phyloP scores from a whole-genome alignment of 1,284 basidiomycete species.

The Trichosporon ovoides region DNA sequence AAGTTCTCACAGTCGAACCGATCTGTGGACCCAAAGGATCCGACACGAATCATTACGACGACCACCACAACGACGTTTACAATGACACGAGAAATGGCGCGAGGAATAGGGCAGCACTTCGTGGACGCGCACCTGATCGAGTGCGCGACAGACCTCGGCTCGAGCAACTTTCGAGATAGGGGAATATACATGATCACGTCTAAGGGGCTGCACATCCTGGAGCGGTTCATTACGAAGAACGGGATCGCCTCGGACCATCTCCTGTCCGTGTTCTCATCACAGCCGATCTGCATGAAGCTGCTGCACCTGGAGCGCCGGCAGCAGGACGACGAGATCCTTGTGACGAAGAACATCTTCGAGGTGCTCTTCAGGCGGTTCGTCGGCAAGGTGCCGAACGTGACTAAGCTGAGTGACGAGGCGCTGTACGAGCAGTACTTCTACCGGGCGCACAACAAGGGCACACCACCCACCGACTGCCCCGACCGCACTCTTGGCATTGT shows the following conservation, averaged over 20 bases:
- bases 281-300: slow-evolving; percentile 97
- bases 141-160: slow-evolving; percentile 86
- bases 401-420: slow-evolving; percentile 41
- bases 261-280: slow-evolving; percentile 79
- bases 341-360: slow-evolving; percentile 87
- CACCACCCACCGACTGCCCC: not conserved
- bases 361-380: slow-evolving; percentile 92
- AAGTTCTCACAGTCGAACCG: slow-evolving; percentile 99
- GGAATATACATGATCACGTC: slow-evolving; percentile 94
- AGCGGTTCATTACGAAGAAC: slow-evolving; percentile 98
- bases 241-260: slow-evolving; percentile 85
- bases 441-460: slow-evolving; percentile 34
- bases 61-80: slow-evolving; percentile 99
- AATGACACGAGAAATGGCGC: slow-evolving; percentile 99
- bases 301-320: slow-evolving; percentile 90
- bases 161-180: slow-evolving; percentile 90
- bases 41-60: slow-evolving; percentile 92
- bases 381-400: slow-evolving; percentile 75
- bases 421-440: slow-evolving; percentile 43
- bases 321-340: slow-evolving; percentile 94
- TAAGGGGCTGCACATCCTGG: slow-evolving; percentile 97
- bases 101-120: slow-evolving; percentile 98
- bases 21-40: slow-evolving; percentile 94
- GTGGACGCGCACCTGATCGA: slow-evolving; percentile 98
- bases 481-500: slow-evolving; percentile 52